Base-by-base conservation (phyloP, 805 yeast species). In the Yarrowia sp. region DNA sequence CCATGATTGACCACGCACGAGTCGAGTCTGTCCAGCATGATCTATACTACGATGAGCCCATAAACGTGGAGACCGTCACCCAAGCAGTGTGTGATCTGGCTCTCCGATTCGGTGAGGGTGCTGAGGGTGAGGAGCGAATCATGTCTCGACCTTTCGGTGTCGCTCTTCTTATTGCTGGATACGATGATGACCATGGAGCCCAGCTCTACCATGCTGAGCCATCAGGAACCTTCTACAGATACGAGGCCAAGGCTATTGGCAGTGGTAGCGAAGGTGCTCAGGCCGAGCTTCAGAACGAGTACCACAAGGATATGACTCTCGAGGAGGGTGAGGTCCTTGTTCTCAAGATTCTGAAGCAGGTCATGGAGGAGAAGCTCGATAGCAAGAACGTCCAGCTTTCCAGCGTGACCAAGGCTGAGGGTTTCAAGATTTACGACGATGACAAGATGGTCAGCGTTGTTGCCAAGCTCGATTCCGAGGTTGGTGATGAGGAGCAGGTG, bases 141-240 rank as follows among this genome's bases (percentile, higher is more conserved):
- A 89, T 95, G 99, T 91, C 97, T 4, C 86, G 99, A 79, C 99
- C 99, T 12, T 95, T 95, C 76, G 99, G 99, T 74, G 99, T 95
- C 58, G 99, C 99, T 1, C 79, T 95, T 69, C 82, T 95, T 72
- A 88, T 95, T 73, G 99, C 98, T 5, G 99, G 99, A 59, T 83
- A 86, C 70, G 99, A 95, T 78, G 96, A 90, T 71, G 87, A 90
- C 72, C 51, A 41, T 32, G 99, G 99, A 0, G 97, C 97, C 52
- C 99, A 95, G 77, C 83, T 95, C 71, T 78, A 90, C 75, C 98
- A 95, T 76, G 97, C 98, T n/a, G 99, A 95, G 78, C 99, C 99
- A 41, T 90, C 97, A 14, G 99, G 99, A 66, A 95, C 99, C 1
- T 95, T 92, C 72, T 96, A 95, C 79, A 85, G 95, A 77, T 95